Conservation (phyloP, 306 rosid genomes). For the Boehmeria nivea region DNA sequence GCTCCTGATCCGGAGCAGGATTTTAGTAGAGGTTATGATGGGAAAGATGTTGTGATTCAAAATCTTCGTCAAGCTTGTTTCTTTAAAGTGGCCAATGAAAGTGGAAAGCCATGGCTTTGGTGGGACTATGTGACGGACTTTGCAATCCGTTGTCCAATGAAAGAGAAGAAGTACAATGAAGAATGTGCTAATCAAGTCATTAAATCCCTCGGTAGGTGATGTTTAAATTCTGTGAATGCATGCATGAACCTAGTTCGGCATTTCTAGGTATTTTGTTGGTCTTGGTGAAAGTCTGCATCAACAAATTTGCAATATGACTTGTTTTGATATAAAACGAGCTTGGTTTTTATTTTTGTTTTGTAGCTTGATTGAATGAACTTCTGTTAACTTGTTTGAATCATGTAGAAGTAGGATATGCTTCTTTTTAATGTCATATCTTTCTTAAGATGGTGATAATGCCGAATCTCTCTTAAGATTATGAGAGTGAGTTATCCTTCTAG, state of each 20-base stretch:
- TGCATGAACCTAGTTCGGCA: neutral
- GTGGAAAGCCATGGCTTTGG: constrained; percentile 97
- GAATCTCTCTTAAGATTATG: neutral
- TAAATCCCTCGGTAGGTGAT: constrained; percentile 66
- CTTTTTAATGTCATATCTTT: neutral
- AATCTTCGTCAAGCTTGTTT: constrained; percentile 93
- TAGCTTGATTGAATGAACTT: no score
- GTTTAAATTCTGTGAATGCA: no score
- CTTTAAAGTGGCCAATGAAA: constrained; percentile 81
- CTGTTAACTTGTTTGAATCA: no score
- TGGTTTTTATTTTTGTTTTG: neutral
- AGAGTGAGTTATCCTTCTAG: constrained; percentile 2
- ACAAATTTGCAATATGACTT: neutral
- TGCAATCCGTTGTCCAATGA: constrained; percentile 95
- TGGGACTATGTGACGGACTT: constrained; percentile 96
- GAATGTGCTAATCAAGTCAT: constrained; percentile 87
- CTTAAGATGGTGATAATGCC: no score
- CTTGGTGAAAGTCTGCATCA: neutral
- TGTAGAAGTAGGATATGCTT: neutral
- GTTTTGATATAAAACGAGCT: neutral
- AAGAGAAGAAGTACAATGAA: constrained; percentile 50
- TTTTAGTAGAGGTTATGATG: constrained; percentile 85
- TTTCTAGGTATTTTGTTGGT: neutral
- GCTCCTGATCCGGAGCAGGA: constrained; percentile 99
- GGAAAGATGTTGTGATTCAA: constrained; percentile 88